Base-by-base conservation (phyloP, 768 basidiomycete species). In the Amanita thiersii region DNA sequence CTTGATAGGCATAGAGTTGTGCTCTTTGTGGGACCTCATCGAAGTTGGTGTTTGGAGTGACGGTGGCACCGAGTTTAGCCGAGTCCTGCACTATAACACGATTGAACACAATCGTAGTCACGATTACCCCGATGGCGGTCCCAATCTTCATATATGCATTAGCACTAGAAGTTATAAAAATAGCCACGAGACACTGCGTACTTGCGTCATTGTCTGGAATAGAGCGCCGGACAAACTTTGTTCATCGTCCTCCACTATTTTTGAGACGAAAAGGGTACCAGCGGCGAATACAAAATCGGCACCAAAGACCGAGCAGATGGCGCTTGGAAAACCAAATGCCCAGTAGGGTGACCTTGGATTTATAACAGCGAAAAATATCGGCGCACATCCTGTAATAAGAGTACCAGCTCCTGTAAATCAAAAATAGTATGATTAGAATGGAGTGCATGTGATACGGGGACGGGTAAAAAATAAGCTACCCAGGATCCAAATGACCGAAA, bases 191-290 rank as follows among this genome's bases (percentile, higher is more conserved):
- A 29, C 32, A 40, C 0, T 12, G 51, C 60, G 43, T 44, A 77
- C 80, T 64, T 83, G 81, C 4, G 73, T 80, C 73, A 89, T 77
- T 1, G 86, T 86, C 53, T 84, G 81, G 58, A 88, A 87, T 14
- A 87, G 45, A 8, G 77, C 86, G 2, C 83, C 86, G 4, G 79
- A 77, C 3, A 88, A 65, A 57, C 77, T 80, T 57, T 89, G 86
- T 50, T 89, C 86, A 41, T 81, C 68, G 2, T 76, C 77, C 1
- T 70, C 56, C 1, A 76, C 69, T 7, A 81, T 67, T 51, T 79
- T 81, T 2, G 85, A 81, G 31, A 86, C 73, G 50, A 82, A 89
- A 11, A 89, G 60, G 4, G 81, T 82, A 2, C 86, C 87, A 0
- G 77, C 62, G 0, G 86, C 64, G 51, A 77, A 88, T 2, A 84